Base-by-base conservation (phyloP, 371 early-diverging fungal genomes). In the Quaeritorhiza haematococci region DNA sequence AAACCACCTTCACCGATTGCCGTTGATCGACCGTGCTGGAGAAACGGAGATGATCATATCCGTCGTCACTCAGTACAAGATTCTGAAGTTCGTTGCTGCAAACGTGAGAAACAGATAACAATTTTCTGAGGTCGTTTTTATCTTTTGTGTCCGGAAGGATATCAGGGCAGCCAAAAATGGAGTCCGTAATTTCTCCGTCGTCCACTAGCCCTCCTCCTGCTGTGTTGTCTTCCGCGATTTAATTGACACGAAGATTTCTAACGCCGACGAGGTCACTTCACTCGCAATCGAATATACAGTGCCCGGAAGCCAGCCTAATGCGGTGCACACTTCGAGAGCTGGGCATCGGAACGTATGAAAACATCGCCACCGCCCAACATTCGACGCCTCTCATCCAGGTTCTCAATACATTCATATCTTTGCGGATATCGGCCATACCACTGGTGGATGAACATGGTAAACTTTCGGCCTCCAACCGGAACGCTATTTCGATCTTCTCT, bases 21-120 rank as follows among this genome's bases (percentile, higher is more conserved):
- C 95, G 0, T 71, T 96, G 27, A 77, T 96, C 30, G 97, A 95
- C 68, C 74, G 75, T 26, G 86, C 84, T 49, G 77, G 86, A 0
- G 80, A 80, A 24, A 84, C 85, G 13, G 93, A 93, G 57, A 89
- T 87, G 67, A 87, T 97, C 34, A 90, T 94, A 5, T 88, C 92
- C 7, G 91, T 94, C 45, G 76, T 96, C 52, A 90, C 93, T 1
- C 91, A 91, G 61, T 90, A 89, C 69, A 85, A 92, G 55, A 92
- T 96, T 45, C 76, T 96, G 38, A 87, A 90, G 62, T 92, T 90
- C 67, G 82, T 96, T 54, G 89, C 94, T 2, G 81, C 87, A 60
- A 91, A 93, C 67, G 89, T 89, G 78, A 72, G 74, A 1, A 3
- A 7, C 4, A 10, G 54, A 15, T 49, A 23, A 43, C n/a, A n/a